Conservation (phyloP, 2,329 filamentous ascomycete species). For the Claviceps monticola region DNA sequence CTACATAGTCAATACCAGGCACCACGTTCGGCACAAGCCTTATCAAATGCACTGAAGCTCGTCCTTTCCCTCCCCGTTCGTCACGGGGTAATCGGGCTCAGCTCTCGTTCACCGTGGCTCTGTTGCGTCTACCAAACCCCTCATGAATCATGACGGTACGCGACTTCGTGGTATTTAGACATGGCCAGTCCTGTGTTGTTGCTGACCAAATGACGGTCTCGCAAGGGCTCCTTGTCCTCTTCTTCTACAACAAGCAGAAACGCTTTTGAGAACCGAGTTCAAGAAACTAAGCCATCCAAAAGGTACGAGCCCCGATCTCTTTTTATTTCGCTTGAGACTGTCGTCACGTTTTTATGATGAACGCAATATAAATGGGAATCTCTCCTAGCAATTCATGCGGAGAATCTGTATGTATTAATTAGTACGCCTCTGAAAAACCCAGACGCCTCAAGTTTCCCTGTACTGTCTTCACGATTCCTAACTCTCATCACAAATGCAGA, state of each 20-base stretch:
- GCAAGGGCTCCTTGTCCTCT: constrained; percentile 2
- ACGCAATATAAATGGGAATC: constrained; percentile 98
- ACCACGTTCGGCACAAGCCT: background rate
- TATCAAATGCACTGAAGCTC: constrained; percentile 2
- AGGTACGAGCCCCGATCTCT: constrained; percentile 46
- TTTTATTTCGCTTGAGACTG: background rate
- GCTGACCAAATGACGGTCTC: background rate
- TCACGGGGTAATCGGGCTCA: background rate
- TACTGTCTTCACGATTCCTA: no score
- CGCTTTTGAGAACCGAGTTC: constrained; percentile 67
- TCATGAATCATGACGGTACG: constrained; percentile 2
- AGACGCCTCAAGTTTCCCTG: background rate
- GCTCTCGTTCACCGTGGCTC: background rate
- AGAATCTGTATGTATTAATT: constrained; percentile 50
- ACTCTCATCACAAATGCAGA: background rate
- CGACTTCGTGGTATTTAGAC: background rate
- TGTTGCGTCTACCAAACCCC: background rate
- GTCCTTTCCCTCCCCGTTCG: background rate
- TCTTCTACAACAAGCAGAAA: constrained; percentile 50
- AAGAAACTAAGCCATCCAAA: constrained; percentile 77
- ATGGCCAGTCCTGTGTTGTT: background rate
- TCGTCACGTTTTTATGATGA: constrained; percentile 49
- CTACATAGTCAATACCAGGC: background rate
- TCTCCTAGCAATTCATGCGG: constrained; percentile 94
- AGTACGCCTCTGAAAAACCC: constrained; percentile 2